A percentile compares a stretch with the other conserved stretches of the same genome.
Evolutionary conservation across 805 yeast species (phyloP).

Genomic region (Lipomyces chichibuensis): DNA sequence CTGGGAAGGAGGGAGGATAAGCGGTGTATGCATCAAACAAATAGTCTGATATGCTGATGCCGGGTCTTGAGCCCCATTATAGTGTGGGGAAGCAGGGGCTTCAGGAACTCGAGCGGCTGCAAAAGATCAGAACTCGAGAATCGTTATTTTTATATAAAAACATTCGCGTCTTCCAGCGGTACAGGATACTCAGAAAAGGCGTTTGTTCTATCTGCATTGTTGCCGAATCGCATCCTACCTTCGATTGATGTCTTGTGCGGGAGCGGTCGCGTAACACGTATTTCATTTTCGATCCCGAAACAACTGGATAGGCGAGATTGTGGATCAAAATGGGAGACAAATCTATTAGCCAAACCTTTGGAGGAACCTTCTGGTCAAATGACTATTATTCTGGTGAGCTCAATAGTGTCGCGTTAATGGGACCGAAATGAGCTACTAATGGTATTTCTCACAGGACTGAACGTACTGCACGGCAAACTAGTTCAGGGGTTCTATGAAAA

Average conservation of each 20-base stretch:
- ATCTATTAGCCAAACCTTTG: conserved; percentile 49
- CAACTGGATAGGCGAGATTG: not conserved
- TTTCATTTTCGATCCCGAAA: not conserved
- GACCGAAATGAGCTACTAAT: not conserved
- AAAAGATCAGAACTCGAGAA: too few species aligned
- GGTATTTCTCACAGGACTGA: conserved; percentile 44
- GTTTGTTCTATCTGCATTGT: too few species aligned
- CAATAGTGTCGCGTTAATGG: not conserved
- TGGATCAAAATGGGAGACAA: not conserved
- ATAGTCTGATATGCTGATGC: too few species aligned
- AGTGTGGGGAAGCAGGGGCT: too few species aligned
- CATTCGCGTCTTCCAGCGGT: too few species aligned
- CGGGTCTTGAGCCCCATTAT: too few species aligned
- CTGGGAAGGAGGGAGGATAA: too few species aligned
- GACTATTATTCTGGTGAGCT: conserved; percentile 59
- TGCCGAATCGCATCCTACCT: too few species aligned
- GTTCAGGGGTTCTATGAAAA: conserved; percentile 67
- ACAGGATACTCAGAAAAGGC: too few species aligned
- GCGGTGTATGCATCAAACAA: too few species aligned
- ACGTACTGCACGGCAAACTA: conserved; percentile 46
- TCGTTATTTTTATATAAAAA: too few species aligned
- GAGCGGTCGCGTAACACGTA: not conserved
- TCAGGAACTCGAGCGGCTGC: too few species aligned
- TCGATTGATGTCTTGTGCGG: not conserved
- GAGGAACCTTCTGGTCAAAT: conserved; percentile 76